Evolutionary conservation across 2,329 filamentous ascomycete species (phyloP), one percentile per base, ranked within the genome.

Genomic region (Cladophialophora chaetospira): DNA sequence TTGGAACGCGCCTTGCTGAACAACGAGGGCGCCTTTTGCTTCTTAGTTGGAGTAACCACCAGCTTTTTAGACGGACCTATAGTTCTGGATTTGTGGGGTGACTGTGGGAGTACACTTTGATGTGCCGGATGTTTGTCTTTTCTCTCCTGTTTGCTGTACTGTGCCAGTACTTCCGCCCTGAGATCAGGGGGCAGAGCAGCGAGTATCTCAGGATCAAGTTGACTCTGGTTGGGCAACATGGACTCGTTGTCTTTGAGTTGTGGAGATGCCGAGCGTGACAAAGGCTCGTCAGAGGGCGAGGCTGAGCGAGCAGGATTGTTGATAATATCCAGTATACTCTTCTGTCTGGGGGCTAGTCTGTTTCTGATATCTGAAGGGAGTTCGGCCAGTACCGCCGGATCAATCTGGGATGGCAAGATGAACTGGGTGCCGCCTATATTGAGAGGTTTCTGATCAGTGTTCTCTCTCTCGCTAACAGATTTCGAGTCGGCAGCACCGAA

Each of bases 401-500:
- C 94, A 2, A 89, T 82, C 64, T 96, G 89, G 0, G 73, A 72
- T 15, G 94, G 94, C 65, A 99, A 79, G 44, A 97, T 84, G 67
- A 99, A 99, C 67, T 99, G 94, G 0, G 93, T 96, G 1, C 93
- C 91, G 2, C 85, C 79, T 2, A 90, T 82, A 67, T 97, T 96
- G 19, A 96, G 75, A 1, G 86, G 58, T 38, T 47, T 62, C 29
- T 53, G 42, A 8, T 48, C n/a, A 10, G 36, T n/a, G 13, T 66
- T 69, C 70, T 28, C 69, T 66, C 31, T 68, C 57, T 28, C 66
- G 66, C 9, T 72, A 65, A 1, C 66, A 67, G 17, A 6, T 23
- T 43, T 29, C 1, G 28, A n/a, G 15, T 68, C 65, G 2, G 67
- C 64, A 17, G 67, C 57, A 47, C 62, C 57, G 17, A 59, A 29